Evolutionary conservation across 441 rosid genomes (phyloP).

Genomic region (Adansonia rubrostipa): DNA sequence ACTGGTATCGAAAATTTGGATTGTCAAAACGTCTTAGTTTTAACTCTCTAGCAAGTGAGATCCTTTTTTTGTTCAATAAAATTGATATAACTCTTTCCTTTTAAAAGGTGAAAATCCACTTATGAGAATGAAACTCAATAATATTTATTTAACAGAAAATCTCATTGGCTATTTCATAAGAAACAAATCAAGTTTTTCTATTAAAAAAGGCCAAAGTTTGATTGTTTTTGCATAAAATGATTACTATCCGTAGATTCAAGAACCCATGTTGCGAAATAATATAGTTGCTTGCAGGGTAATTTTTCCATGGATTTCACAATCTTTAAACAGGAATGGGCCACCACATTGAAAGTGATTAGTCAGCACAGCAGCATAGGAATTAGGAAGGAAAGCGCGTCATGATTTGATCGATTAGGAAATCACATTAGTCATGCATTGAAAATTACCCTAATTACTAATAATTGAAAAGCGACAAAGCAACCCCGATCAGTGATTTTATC

Average conservation of each 20-base stretch:
- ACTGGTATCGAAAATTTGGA: no score
- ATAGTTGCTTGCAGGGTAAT: neutral
- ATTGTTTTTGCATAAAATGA: neutral
- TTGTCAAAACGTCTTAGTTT: no score
- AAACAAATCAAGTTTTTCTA: no score
- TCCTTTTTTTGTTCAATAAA: no score
- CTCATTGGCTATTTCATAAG: no score
- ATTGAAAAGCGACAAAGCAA: constrained; percentile 3
- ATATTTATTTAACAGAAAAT: no score
- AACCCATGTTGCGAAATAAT: neutral
- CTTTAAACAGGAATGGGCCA: neutral
- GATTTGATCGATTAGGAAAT: no score
- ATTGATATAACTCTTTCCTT: no score
- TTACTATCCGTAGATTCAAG: neutral
- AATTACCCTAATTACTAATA: neutral
- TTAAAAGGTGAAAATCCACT: no score
- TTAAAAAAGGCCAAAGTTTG: no score
- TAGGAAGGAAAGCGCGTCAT: neutral
- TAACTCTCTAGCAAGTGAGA: no score
- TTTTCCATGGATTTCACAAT: neutral
- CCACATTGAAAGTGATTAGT: neutral
- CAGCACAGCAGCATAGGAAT: neutral
- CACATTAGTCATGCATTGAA: neutral
- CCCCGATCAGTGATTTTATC: neutral
- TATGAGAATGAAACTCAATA: no score